These are phyloP conservation scores for Symbiodinium natans DNA, from an alignment of 73 alveolate genomes.

Conservation along the genomic window DNA sequence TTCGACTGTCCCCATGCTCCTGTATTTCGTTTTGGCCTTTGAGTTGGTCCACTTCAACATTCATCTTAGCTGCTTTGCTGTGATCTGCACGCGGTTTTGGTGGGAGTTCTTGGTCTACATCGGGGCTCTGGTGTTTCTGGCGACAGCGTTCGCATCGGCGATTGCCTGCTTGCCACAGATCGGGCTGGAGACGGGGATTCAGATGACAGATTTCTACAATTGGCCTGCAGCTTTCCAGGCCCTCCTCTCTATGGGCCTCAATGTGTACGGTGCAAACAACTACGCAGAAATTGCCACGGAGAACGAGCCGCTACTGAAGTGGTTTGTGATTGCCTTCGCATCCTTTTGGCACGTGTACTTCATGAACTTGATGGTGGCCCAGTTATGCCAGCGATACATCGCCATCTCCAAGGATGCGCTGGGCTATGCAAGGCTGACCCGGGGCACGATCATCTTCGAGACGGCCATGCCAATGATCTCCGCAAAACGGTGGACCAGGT, in stretches of 20 bases:
- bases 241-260: background rate
- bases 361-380: conserved; percentile 17
- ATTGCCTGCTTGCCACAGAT: background rate
- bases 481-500: conserved; percentile 3
- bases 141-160: background rate
- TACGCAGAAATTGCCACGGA: background rate
- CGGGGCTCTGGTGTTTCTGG: background rate
- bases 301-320: background rate
- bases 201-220: conserved; percentile 2
- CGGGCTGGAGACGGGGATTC: background rate
- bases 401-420: background rate
- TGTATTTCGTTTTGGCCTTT: background rate
- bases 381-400: background rate
- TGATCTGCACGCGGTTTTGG: conserved; percentile 1
- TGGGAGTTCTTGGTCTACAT: conserved; percentile 6
- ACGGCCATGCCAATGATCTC: background rate
- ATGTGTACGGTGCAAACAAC: background rate
- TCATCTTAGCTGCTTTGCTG: background rate
- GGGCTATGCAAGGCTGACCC: conserved; percentile 16
- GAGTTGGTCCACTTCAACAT: conserved; percentile 15
- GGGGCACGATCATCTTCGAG: conserved; percentile 22
- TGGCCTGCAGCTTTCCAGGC: background rate
- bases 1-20: background rate
- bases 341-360: background rate
- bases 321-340: conserved; percentile 22